phyloP scores from a whole-genome alignment of 164 flowering plant species.

The Liquidambar formosana region DNA sequence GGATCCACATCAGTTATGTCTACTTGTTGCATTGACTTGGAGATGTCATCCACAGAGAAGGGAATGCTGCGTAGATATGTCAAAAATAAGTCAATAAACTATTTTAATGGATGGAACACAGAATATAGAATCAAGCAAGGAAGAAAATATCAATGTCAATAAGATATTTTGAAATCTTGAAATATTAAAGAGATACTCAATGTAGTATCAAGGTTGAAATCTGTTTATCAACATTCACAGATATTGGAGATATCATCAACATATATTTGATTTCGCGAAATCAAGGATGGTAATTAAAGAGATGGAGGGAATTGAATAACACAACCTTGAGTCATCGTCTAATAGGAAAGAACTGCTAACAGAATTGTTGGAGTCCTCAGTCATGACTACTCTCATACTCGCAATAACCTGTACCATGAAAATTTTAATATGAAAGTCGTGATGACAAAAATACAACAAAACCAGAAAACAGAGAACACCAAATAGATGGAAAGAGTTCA shows the following conservation, averaged over 20 bases:
- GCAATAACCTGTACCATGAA: conserved; percentile 72
- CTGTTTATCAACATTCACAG: too few relatives aligned
- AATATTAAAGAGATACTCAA: too few relatives aligned
- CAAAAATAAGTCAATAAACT: neutral
- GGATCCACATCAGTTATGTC: conserved; percentile 89
- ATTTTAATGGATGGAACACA: too few relatives aligned
- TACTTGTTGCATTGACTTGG: conserved; percentile 79
- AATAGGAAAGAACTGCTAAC: conserved; percentile 87
- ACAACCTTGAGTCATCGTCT: conserved; percentile 93
- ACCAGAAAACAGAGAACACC: neutral
- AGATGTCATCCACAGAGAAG: conserved; percentile 91
- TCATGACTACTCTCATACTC: conserved; percentile 88
- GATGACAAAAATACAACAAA: neutral
- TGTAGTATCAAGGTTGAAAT: too few relatives aligned
- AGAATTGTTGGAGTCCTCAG: conserved; percentile 86
- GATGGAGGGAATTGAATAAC: neutral
- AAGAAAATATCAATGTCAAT: too few relatives aligned
- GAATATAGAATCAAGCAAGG: too few relatives aligned
- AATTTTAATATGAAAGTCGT: conserved; percentile 1
- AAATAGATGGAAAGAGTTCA: too few relatives aligned
- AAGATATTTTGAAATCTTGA: too few relatives aligned
- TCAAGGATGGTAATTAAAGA: too few relatives aligned
- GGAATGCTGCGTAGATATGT: conserved; percentile 76
- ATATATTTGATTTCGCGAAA: too few relatives aligned
- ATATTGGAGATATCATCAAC: too few relatives aligned